Conservation (phyloP, 169 alveolate species). For the Miamiensis avidus region DNA sequence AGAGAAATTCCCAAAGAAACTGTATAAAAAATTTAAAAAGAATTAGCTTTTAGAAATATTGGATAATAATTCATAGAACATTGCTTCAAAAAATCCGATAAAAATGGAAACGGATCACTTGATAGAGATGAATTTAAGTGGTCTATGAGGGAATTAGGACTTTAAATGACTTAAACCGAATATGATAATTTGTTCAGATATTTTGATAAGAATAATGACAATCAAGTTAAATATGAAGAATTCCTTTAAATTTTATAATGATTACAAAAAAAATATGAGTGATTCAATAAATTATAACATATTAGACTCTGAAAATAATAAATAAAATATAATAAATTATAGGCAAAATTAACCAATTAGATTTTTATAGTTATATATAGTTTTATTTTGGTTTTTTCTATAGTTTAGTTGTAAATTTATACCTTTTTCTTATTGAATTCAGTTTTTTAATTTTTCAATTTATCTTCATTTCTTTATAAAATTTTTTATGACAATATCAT, state of each 20-base stretch:
- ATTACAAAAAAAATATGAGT: too few species aligned
- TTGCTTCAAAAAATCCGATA: conserved; percentile 56
- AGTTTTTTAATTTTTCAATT: too few species aligned
- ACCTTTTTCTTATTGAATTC: too few species aligned
- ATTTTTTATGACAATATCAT: too few species aligned
- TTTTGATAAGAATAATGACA: conserved; percentile 46
- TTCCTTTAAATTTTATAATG: conserved; percentile 14
- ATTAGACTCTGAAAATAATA: too few species aligned
- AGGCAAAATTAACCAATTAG: too few species aligned
- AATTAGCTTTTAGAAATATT: conserved; percentile 56
- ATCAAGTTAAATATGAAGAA: conserved; percentile 28
- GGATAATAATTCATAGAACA: conserved; percentile 27
- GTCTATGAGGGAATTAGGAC: conserved; percentile 65
- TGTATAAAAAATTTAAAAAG: conserved; percentile 42
- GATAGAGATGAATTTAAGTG: conserved; percentile 61
- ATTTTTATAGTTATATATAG: too few species aligned
- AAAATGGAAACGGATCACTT: conserved; percentile 49
- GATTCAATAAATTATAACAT: too few species aligned
- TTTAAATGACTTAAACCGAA: conserved; percentile 58
- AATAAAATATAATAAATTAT: too few species aligned
- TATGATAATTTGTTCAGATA: conserved; percentile 59
- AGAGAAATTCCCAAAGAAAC: conserved; percentile 60
- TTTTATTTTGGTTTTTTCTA: too few species aligned
- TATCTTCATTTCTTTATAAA: too few species aligned
- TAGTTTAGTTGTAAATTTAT: too few species aligned